A percentile compares a stretch with the other conserved stretches of the same genome.
These are phyloP conservation scores for Rhodotorula diobovata DNA, from an alignment of 768 basidiomycete species.

Conservation along the genomic window DNA sequence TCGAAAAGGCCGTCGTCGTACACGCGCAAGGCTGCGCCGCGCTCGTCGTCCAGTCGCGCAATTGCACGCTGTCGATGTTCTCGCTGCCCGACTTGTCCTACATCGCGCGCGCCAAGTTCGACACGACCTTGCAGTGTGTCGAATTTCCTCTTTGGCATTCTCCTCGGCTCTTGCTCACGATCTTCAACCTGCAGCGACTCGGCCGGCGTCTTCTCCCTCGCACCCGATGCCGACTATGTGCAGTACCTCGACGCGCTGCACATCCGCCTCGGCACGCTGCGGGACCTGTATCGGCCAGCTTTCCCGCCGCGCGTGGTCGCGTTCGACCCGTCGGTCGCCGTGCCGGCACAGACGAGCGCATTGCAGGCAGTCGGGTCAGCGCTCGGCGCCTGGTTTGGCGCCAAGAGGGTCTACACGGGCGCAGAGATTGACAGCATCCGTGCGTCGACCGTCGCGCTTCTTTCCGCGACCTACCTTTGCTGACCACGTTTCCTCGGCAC, in stretches of 20 bases:
- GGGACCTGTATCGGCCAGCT: slow-evolving; percentile 24
- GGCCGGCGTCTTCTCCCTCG: slow-evolving; percentile 22
- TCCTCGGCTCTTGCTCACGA: background rate
- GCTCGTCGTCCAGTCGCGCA: slow-evolving; percentile 25
- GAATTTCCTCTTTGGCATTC: background rate
- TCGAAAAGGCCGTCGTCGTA: slow-evolving; percentile 21
- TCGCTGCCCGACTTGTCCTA: slow-evolving; percentile 16
- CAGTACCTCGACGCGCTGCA: slow-evolving; percentile 33
- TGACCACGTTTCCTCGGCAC: too few relatives aligned
- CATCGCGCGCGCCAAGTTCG: slow-evolving; percentile 23
- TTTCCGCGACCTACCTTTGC: background rate
- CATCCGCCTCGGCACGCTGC: slow-evolving; percentile 31
- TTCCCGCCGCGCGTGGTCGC: slow-evolving; percentile 24
- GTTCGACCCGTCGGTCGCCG: slow-evolving; percentile 11
- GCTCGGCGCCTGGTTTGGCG: slow-evolving; percentile 27
- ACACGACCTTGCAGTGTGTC: slow-evolving; percentile 31
- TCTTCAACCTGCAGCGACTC: slow-evolving; percentile 10
- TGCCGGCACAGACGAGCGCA: slow-evolving; percentile 17
- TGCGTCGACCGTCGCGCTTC: background rate
- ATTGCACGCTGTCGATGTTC: slow-evolving; percentile 11
- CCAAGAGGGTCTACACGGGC: slow-evolving; percentile 23
- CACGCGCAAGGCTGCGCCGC: slow-evolving; percentile 18
- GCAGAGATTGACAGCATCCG: slow-evolving; percentile 32
- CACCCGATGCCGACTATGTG: slow-evolving; percentile 33
- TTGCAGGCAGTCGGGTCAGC: slow-evolving; percentile 13